These are phyloP conservation scores for Leccinum variicolor DNA, from an alignment of 768 basidiomycete species.

Conservation along the genomic window DNA sequence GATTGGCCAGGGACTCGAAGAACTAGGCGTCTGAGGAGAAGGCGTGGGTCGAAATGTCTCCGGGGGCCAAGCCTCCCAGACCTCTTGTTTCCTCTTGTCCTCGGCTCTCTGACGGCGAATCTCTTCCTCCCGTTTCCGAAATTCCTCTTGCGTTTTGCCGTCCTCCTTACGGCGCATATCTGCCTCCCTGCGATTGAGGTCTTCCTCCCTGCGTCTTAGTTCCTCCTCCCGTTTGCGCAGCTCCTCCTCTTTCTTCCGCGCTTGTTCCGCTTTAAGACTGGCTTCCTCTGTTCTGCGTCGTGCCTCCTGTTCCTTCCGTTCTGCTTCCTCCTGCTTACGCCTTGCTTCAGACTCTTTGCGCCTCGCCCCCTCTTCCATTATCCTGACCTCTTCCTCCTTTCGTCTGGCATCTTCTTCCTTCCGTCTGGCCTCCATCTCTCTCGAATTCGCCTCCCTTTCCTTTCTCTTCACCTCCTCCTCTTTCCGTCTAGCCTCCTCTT, in stretches of 20 bases:
- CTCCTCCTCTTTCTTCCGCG: constrained; percentile 26
- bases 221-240: constrained; percentile 27
- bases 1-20: constrained; percentile 31
- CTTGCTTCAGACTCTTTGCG: constrained; percentile 30
- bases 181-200: constrained; percentile 27
- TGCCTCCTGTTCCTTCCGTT: constrained; percentile 31
- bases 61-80: constrained; percentile 28
- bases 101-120: constrained; percentile 30
- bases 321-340: constrained; percentile 28
- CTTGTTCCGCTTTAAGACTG: constrained; percentile 20
- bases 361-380: constrained; percentile 22
- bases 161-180: constrained; percentile 30
- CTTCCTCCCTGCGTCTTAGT: constrained; percentile 31
- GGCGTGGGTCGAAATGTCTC: constrained; percentile 23
- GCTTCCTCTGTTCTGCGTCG: constrained; percentile 26
- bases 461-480: constrained; percentile 20
- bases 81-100: constrained; percentile 29
- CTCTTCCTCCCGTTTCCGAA: constrained; percentile 31
- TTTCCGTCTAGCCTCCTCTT: constrained; percentile 19
- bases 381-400: constrained; percentile 26
- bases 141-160: constrained; percentile 26
- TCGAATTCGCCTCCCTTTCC: constrained; percentile 28
- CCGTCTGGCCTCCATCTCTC: constrained; percentile 25
- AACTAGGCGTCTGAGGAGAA: constrained; percentile 26
- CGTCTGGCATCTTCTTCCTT: constrained; percentile 30